These are phyloP conservation scores for Candida odintsovae DNA, from an alignment of 805 yeast genomes.

Conservation along the genomic window DNA sequence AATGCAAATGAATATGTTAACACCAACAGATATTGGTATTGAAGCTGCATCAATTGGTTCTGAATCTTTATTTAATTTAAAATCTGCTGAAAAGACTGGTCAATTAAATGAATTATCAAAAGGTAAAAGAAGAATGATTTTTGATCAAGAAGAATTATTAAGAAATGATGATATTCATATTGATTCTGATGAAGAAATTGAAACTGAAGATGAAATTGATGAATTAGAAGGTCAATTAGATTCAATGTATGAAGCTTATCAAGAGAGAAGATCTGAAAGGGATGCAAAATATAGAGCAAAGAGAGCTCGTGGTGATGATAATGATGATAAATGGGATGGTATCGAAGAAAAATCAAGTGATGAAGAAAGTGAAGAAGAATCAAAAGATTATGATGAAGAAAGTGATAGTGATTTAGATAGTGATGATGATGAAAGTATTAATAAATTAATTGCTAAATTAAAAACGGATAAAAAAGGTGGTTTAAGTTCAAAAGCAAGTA, in stretches of 20 bases:
- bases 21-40: constrained; percentile 88
- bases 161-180: constrained; percentile 53
- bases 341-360: constrained; percentile 44
- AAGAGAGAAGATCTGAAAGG: constrained; percentile 59
- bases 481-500: constrained; percentile 36
- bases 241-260: constrained; percentile 70
- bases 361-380: constrained; percentile 28
- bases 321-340: constrained; percentile 78
- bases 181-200: constrained; percentile 38
- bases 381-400: constrained; percentile 39
- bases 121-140: constrained; percentile 66
- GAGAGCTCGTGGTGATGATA: constrained; percentile 66
- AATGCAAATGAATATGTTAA: constrained; percentile 94
- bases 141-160: constrained; percentile 47
- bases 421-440: constrained; percentile 71
- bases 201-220: constrained; percentile 49
- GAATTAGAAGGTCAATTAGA: constrained; percentile 79
- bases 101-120: constrained; percentile 63
- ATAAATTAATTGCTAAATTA: constrained; percentile 48
- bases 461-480: constrained; percentile 37
- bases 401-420: constrained; percentile 38
- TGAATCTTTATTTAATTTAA: constrained; percentile 76
- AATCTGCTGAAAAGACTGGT: constrained; percentile 85
- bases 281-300: constrained; percentile 68
- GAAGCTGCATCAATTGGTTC: constrained; percentile 83